Percentiles rank a stretch among this genome's conserved stretches.
Conservation (phyloP, 495 filamentous ascomycete species). For the Copromyces sp. region DNA sequence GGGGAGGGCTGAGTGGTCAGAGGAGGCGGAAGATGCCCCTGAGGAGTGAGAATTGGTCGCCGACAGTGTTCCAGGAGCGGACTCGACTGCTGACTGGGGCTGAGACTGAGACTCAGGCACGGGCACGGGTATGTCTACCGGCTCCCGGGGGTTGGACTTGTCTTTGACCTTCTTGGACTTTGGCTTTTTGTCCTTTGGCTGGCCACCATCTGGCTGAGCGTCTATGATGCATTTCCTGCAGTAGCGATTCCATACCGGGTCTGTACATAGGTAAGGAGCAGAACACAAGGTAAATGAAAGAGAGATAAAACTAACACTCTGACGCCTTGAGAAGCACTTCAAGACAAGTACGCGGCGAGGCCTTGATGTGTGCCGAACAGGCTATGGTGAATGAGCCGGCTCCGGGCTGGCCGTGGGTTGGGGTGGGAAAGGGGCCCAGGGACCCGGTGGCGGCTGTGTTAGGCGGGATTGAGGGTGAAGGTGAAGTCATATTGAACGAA, state of each 20-base stretch:
- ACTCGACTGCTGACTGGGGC: no score
- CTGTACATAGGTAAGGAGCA: no score
- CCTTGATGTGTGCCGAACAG: constrained; percentile 21
- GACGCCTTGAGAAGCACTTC: constrained; percentile 16
- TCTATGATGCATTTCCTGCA: constrained; percentile 17
- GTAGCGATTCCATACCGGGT: constrained; percentile 30
- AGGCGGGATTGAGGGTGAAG: neutral
- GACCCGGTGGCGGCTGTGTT: neutral
- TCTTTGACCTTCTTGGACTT: neutral
- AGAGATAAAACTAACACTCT: neutral
- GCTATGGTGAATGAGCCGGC: constrained; percentile 21
- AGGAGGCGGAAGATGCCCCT: neutral
- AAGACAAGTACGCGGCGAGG: constrained; percentile 17
- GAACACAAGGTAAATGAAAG: no score
- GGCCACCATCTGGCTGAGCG: constrained; percentile 1
- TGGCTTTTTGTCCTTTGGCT: neutral
- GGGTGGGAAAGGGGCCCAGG: constrained; percentile 15
- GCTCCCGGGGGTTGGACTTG: neutral
- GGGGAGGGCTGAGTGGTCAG: neutral
- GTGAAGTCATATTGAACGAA: neutral
- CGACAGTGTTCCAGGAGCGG: neutral
- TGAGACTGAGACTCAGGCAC: neutral
- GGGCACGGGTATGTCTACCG: neutral
- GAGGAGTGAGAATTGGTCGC: neutral
- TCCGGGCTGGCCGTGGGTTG: constrained; percentile 14